Evolutionary conservation across 2,329 filamentous ascomycete species (phyloP).

Genomic region (Biscogniauxia sp.): DNA sequence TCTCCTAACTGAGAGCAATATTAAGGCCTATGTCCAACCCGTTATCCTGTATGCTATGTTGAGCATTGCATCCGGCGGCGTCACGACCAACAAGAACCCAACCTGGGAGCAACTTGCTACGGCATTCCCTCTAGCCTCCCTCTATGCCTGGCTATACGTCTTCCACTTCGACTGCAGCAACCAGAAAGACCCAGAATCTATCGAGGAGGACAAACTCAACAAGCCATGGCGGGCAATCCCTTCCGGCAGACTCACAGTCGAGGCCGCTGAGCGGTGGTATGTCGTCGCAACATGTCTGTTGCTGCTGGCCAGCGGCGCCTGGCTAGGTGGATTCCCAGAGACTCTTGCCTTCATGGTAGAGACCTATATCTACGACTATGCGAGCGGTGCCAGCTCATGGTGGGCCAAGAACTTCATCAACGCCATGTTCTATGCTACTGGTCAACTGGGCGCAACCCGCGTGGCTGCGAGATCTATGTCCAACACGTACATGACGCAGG

Average conservation of each 20-base stretch:
- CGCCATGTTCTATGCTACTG: slow-evolving; percentile 1
- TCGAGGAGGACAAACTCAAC: slow-evolving; percentile 10
- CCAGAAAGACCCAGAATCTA: slow-evolving; percentile 6
- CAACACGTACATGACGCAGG: neutral
- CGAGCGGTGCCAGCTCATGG: neutral
- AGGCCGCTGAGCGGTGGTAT: slow-evolving; percentile 2
- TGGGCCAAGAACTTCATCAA: slow-evolving; percentile 2
- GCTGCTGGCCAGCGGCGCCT: neutral
- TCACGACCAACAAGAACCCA: slow-evolving; percentile 6
- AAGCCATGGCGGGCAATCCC: slow-evolving; percentile 12
- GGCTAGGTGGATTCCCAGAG: slow-evolving; percentile 3
- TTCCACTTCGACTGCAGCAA: slow-evolving; percentile 7
- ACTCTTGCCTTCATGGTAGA: neutral
- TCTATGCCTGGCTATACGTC: slow-evolving; percentile 6
- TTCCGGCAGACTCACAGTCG: slow-evolving; percentile 3
- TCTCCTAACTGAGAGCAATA: slow-evolving; percentile 14
- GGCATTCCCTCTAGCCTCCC: neutral
- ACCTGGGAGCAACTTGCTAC: slow-evolving; percentile 1
- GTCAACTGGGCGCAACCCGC: neutral
- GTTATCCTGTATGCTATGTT: slow-evolving; percentile 12
- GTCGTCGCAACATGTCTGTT: neutral
- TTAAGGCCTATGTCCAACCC: slow-evolving; percentile 13
- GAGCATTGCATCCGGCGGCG: slow-evolving; percentile 7
- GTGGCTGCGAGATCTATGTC: slow-evolving; percentile 1
- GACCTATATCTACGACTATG: slow-evolving; percentile 2